Evolutionary conservation across 2,329 filamentous ascomycete species (phyloP), one percentile per base, ranked within the genome.

Genomic region (Mycosphaerelloides madeirae): DNA sequence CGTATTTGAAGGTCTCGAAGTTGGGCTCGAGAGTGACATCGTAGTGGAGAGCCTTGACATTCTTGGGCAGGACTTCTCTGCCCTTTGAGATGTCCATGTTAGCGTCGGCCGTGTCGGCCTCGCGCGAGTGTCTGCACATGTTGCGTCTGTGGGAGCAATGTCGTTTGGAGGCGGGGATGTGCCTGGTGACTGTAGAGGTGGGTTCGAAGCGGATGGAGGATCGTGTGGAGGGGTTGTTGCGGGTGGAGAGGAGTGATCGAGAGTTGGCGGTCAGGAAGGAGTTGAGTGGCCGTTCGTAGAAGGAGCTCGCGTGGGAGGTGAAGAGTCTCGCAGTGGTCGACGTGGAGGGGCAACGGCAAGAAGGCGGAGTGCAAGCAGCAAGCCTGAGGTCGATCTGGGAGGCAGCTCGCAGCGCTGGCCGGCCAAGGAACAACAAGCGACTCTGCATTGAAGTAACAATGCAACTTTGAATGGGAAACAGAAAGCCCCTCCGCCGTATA

Each of bases 1-100:
- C 79, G 65, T 91, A 97, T 53, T 81, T 88, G 68, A 93, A 88
- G 54, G 84, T 89, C 58, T 85, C 78, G 58, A 97, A 86, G 72
- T 96, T 81, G 43, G 91, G 89, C 72, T 97, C 93, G 51, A 97
- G 76, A 1, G 87, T 93, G 58, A 97, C 71, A 67, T 95, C 81
- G 70, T 97, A 97, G 72, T 97, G 89, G 31, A 77, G 71, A n/a
- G 91, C 90, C 66, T 91, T 85, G 61, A 96, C 88, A 63, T 96
- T 95, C 69, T 83, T 82, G 41, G 91, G 93, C 58, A 97, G 77
- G 54, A 97, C 84, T 73, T 95, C 85, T 59, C 91, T 83, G 53
- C 79, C 81, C 56, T 78, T 76, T 41, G 76, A 69, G 57, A 84
- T 74, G 63, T 82, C 75, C 52, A 78, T 71, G 59, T 75, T 78